A percentile compares a stretch with the other conserved stretches of the same genome.
These are phyloP conservation scores for Niveomyces coronatus DNA, from an alignment of 2,329 filamentous ascomycete genomes.

Conservation along the genomic window DNA sequence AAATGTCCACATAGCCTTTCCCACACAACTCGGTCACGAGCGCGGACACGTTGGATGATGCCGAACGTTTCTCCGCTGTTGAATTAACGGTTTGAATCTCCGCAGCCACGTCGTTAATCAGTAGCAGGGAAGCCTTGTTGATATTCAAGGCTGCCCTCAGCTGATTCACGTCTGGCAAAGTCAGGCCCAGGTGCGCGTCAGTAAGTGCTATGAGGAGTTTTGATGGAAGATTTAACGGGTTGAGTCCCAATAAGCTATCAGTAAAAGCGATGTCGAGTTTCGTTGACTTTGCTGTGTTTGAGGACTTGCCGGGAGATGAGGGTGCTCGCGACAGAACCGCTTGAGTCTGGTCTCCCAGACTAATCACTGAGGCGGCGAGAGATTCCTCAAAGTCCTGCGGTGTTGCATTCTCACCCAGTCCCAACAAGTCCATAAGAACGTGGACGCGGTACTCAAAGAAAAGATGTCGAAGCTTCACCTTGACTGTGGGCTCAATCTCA, in stretches of 20 bases:
- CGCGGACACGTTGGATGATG: constrained; percentile 29
- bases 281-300: constrained; percentile 42
- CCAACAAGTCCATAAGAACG: constrained; percentile 69
- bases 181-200: constrained; percentile 61
- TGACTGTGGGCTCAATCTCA: constrained; percentile 85
- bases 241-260: constrained; percentile 76
- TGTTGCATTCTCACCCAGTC: constrained; percentile 55
- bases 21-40: constrained; percentile 49
- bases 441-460: constrained; percentile 83
- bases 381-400: constrained; percentile 64
- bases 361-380: constrained; percentile 70
- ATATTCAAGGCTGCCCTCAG: constrained; percentile 57
- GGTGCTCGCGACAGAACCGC: constrained; percentile 28
- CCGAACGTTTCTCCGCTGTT: constrained; percentile 15
- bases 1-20: constrained; percentile 75
- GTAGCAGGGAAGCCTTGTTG: constrained; percentile 69
- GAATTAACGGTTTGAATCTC: constrained; percentile 11
- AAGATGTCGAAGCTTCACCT: constrained; percentile 75
- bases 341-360: constrained; percentile 56
- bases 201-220: constrained; percentile 73
- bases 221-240: constrained; percentile 63
- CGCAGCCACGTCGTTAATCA: constrained; percentile 63
- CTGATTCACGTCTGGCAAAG: constrained; percentile 53
- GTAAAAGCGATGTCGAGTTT: constrained; percentile 65
- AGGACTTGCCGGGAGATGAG: constrained; percentile 15